Evolutionary conservation across 1,284 basidiomycete genomes (phyloP), one percentile per base, ranked within the genome.

Genomic region (Ustanciosporium gigantosporum): DNA sequence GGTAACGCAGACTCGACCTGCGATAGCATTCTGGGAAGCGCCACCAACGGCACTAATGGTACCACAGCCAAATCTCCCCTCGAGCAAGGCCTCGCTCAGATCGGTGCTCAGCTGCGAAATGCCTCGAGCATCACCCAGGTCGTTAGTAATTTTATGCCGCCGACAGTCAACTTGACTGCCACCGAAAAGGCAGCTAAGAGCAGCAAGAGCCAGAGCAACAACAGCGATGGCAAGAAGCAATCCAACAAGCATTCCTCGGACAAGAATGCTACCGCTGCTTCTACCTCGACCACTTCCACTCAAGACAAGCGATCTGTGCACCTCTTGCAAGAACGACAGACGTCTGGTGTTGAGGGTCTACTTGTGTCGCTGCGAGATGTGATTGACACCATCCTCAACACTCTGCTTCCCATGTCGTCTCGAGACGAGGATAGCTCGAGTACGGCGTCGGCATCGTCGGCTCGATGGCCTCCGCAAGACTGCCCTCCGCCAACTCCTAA

Each of bases 301-400:
- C 14, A 40, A 21, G 25, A 53, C 14, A 64, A 56, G 42, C 49
- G 46, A 24, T 55, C 39, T 16, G 41, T 22, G 19, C 45, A 53
- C 40, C 22, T 38, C 17, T 46, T 58, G 17, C 38, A 48, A 23
- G 60, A 59, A 13, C 49, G 55, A 25, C 50, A 64, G 39, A 41
- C 55, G 44, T 57, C 49, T 37, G 66, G 64, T 40, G 46, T 68
- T 13, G 25, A 46, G 16, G 66, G 66, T 16, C 58, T 69, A 8
- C 52, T 68, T 4, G 43, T 51, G 13, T 51, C 53, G 1, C 59
- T 67, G 6, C 62, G 66, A 27, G 48, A 51, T 20, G 46, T 69
- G 3, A 46, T 69, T 25, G 66, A 67, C 46, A 65, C 64, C 6
- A 58, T 69, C 35, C 58, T 68, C 53, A 68, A 68, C 59, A 68